phyloP scores from a whole-genome alignment of 2,329 filamentous ascomycete genomes.

The Salinomyces thailandicus region DNA sequence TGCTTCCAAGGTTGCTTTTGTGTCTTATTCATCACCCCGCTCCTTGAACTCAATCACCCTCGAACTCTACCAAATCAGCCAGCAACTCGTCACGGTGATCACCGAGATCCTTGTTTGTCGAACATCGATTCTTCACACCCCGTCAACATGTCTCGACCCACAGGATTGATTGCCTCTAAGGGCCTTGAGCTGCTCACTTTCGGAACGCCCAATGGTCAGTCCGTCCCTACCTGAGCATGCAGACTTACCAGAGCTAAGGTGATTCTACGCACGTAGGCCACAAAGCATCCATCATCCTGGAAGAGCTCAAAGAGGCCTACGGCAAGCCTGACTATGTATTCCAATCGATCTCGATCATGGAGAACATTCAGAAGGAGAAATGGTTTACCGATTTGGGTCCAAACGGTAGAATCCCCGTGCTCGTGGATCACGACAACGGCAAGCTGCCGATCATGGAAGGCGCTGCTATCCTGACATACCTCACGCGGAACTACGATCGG shows the following conservation, averaged over 20 bases:
- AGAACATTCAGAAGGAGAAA: constrained; percentile 56
- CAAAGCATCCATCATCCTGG: constrained; percentile 52
- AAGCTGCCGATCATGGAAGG: constrained; percentile 44
- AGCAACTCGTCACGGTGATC: not conserved
- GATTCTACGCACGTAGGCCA: too few relatives aligned
- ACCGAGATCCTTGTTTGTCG: too few relatives aligned
- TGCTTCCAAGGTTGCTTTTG: too few relatives aligned
- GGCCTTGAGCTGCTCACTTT: constrained; percentile 56
- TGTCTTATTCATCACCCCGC: not conserved
- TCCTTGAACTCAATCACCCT: not conserved
- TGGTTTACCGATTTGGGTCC: constrained; percentile 55
- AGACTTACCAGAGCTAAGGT: too few relatives aligned
- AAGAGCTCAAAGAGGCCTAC: constrained; percentile 57
- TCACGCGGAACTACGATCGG: constrained; percentile 37
- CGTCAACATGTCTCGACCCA: constrained; percentile 33
- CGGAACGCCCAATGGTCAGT: constrained; percentile 34
- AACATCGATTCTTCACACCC: too few relatives aligned
- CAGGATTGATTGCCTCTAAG: constrained; percentile 49
- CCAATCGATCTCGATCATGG: constrained; percentile 48
- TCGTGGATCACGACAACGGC: constrained; percentile 55
- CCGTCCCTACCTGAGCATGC: too few relatives aligned
- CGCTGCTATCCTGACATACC: constrained; percentile 34
- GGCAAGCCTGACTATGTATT: constrained; percentile 47
- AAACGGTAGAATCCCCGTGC: constrained; percentile 56
- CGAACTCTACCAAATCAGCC: too few relatives aligned